phyloP scores from a whole-genome alignment of 257 asterid genomes.

The Anisodus acutangulus region DNA sequence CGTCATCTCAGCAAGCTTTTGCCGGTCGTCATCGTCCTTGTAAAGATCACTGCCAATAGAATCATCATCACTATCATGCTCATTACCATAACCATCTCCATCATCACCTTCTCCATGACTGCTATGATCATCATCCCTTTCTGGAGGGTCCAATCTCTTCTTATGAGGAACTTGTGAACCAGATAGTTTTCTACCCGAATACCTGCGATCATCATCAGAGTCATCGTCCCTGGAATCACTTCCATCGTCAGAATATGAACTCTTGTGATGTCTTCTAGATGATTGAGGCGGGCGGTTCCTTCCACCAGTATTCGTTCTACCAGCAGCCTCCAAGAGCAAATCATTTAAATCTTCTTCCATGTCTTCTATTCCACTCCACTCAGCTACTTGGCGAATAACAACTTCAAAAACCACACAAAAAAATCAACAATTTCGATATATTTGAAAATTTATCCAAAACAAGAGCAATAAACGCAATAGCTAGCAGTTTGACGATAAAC shows the following conservation, averaged over 20 bases:
- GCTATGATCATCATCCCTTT: constrained; percentile 73
- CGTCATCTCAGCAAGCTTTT: constrained; percentile 80
- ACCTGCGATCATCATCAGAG: constrained; percentile 79
- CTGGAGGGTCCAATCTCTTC: constrained; percentile 80
- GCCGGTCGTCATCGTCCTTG: constrained; percentile 86
- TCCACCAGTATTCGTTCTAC: constrained; percentile 66
- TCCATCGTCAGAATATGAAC: constrained; percentile 79
- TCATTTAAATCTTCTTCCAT: constrained; percentile 92
- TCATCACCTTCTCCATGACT: constrained; percentile 67
- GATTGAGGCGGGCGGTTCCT: constrained; percentile 71
- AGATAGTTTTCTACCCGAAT: constrained; percentile 74
- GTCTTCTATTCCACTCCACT: constrained; percentile 26
- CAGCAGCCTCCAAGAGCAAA: constrained; percentile 92
- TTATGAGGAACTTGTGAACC: constrained; percentile 88
- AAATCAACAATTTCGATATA: neutral
- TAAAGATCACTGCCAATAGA: constrained; percentile 96
- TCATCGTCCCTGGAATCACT: constrained; percentile 85
- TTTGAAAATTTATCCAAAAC: neutral
- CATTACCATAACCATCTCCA: constrained; percentile 51
- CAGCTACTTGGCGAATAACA: neutral
- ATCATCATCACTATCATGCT: constrained; percentile 84
- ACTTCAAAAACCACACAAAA: neutral
- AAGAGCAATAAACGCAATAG: neutral
- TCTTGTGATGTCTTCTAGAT: constrained; percentile 63
- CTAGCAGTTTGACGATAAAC: constrained; percentile 25